phyloP scores from a whole-genome alignment of 768 basidiomycete species.

The Kondoa subrosea region DNA sequence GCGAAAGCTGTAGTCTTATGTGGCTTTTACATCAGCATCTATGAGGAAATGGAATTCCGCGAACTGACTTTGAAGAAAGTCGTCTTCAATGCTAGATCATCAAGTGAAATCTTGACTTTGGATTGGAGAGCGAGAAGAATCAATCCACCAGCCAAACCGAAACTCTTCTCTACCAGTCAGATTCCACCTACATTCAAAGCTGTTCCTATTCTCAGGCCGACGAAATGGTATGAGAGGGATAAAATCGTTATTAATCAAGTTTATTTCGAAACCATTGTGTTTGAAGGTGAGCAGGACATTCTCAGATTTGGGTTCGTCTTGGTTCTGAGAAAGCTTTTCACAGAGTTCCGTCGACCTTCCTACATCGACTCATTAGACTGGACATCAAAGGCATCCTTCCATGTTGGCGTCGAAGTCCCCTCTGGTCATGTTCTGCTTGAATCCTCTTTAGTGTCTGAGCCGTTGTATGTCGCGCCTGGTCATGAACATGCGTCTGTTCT shows the following conservation, averaged over 20 bases:
- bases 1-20: neutral
- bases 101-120: conserved; percentile 1
- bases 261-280: conserved; percentile 6
- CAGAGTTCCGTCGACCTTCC: neutral
- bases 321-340: neutral
- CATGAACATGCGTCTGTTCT: conserved; percentile 2
- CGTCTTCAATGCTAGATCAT: conserved; percentile 3
- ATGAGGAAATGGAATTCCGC: neutral
- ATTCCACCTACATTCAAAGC: conserved; percentile 1
- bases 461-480: conserved; percentile 4
- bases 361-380: neutral
- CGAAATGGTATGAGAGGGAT: conserved; percentile 1
- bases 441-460: conserved; percentile 2
- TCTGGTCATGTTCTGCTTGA: conserved; percentile 6
- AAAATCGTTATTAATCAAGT: neutral
- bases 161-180: neutral
- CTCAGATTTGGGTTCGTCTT: neutral
- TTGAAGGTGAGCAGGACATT: neutral
- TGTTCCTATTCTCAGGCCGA: neutral
- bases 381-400: conserved; percentile 1
- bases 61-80: neutral
- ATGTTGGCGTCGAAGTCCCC: conserved; percentile 3
- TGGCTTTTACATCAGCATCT: neutral
- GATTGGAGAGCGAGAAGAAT: conserved; percentile 2
- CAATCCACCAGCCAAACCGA: neutral